phyloP scores from a whole-genome alignment of 257 asterid species.

The Solanum okadae region DNA sequence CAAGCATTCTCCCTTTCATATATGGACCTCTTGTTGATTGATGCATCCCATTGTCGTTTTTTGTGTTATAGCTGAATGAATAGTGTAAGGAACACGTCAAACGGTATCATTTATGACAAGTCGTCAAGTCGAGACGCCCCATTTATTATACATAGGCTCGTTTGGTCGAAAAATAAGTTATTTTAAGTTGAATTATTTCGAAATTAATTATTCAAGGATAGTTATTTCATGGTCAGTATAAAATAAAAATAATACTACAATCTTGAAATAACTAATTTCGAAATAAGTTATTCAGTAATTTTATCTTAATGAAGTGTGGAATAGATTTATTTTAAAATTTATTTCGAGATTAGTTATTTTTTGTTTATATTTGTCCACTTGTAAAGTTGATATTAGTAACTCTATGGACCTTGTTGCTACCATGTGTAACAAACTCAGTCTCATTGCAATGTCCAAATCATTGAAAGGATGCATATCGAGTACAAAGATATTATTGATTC shows the following conservation, averaged over 20 bases:
- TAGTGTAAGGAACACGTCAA: background rate
- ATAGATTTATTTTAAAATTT: too few species aligned
- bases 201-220: too few species aligned
- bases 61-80: background rate
- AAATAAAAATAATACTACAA: too few species aligned
- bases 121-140: background rate
- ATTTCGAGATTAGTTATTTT: too few species aligned
- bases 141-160: background rate
- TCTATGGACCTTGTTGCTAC: background rate
- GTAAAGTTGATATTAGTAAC: background rate
- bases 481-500: background rate
- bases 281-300: too few species aligned
- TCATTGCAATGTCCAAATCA: background rate
- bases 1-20: background rate
- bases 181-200: too few species aligned
- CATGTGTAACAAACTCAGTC: background rate
- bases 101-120: background rate
- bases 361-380: background rate
- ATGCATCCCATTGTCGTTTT: background rate
- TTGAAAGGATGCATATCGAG: background rate
- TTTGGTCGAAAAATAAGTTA: too few species aligned
- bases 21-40: background rate
- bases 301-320: rapidly evolving
- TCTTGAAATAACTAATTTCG: too few species aligned
- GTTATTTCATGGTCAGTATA: too few species aligned